A percentile compares a stretch with the other conserved stretches of the same genome.
Conservation (phyloP, 345 rosid genomes). For the Eutrema yunnanense region DNA sequence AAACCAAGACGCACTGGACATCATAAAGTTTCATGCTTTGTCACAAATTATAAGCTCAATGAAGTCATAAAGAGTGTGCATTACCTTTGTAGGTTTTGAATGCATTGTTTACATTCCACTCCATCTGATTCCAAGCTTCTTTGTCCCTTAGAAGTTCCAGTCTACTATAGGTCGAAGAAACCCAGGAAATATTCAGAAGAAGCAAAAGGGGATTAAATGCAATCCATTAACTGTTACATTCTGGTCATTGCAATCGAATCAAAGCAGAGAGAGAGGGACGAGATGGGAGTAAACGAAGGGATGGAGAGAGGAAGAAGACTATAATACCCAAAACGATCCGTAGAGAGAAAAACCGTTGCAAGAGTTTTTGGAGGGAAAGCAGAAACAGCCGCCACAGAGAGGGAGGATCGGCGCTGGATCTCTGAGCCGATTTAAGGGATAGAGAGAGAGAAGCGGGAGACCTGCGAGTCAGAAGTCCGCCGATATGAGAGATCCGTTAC, state of each 20-base stretch:
- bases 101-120: conserved; percentile 73
- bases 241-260: neutral
- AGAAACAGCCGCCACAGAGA: neutral
- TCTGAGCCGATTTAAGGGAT: conserved; percentile 42
- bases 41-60: neutral
- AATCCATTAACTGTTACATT: neutral
- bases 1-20: neutral
- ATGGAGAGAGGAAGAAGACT: neutral
- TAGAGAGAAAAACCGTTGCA: conserved; percentile 9
- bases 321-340: neutral
- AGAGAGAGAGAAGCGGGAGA: neutral
- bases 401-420: conserved; percentile 39
- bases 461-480: conserved; percentile 19
- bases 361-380: conserved; percentile 42
- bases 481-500: neutral
- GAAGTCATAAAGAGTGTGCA: neutral
- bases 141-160: conserved; percentile 23
- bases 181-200: neutral
- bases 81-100: conserved; percentile 82
- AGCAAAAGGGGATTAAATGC: neutral
- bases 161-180: neutral
- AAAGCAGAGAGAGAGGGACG: neutral
- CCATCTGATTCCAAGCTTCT: conserved; percentile 51
- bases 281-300: neutral
- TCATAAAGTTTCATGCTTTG: neutral